Conservation (phyloP, 2,329 filamentous ascomycete species). For the Geosmithia flava region DNA sequence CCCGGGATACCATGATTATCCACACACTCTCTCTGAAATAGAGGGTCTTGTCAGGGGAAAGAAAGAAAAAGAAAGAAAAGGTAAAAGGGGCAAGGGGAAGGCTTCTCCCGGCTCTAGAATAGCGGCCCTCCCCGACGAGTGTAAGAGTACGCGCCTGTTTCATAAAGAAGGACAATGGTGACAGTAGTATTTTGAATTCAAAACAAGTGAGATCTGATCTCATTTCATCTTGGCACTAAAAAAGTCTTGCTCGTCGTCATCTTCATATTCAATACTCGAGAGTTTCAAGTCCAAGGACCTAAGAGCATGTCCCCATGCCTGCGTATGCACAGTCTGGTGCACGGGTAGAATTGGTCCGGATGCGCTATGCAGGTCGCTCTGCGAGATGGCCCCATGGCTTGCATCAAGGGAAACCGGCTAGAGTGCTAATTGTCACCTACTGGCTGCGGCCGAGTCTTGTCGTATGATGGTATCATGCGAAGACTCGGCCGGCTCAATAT, state of each 20-base stretch:
- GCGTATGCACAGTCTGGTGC: background rate
- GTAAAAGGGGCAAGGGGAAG: no score
- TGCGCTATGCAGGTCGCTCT: no score
- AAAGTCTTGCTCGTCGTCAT: background rate
- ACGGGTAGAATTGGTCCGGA: background rate
- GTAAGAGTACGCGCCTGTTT: background rate
- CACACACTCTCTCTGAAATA: no score
- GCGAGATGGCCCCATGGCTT: no score
- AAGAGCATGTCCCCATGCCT: background rate
- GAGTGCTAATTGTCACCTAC: no score
- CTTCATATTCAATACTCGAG: background rate
- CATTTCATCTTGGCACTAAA: background rate
- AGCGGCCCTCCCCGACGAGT: background rate
- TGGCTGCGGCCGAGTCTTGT: no score
- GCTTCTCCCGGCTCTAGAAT: background rate
- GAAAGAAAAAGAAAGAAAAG: no score
- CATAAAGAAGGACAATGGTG: background rate
- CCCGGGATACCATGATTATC: background rate
- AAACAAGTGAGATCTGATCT: background rate
- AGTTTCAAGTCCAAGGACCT: background rate
- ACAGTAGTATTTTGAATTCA: background rate
- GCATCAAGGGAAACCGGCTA: no score
- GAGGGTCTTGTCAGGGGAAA: background rate
- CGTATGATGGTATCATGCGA: no score
- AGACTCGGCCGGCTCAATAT: no score